Evolutionary conservation across 768 basidiomycete genomes (phyloP), one percentile per base, ranked within the genome.

Genomic region (Sporobolomyces roseus): DNA sequence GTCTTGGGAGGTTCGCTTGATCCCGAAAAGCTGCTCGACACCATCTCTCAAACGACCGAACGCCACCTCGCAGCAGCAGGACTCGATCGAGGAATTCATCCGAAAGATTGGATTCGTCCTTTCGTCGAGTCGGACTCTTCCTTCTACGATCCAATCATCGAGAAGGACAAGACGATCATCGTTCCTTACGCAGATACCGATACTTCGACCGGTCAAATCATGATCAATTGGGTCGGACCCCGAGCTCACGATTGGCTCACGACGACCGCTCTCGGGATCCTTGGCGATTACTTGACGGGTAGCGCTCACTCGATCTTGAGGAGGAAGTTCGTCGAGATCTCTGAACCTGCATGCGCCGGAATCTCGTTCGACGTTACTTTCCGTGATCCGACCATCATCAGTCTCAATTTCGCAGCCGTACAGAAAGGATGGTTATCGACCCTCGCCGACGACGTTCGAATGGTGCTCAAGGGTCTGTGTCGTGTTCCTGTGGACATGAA

Each of bases 181-280:
- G 86, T 97, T 16, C 89, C 93, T 75, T 99, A 97, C 75, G 93
- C 94, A 21, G 96, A 97, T 80, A 87, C 90, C 77, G 96, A 97
- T 73, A 92, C 45, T 13, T 60, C 58, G 45, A 60, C 58, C 74
- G 93, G 94, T 33, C 90, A 93, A 79, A 76, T 97, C 9, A 78
- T 83, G 17, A 83, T 96, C 58, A 83, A 81, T 43, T 92, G 86
- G 78, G 80, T 88, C 68, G 94, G 93, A 1, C 91, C 91, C n/a
- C 77, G 84, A 43, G 6, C 7, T 5, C 29, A 49, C 65, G 83
- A 85, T 60, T 88, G 85, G 75, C 76, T 93, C 35, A 36, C 65
- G 85, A 89, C 74, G 81, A 84, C 63, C 87, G 94, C 93, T 21
- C 76, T 97, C 55, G 90, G 91, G 65, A 81, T 94, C 54, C 81